These are phyloP conservation scores for Crepidotus variabilis DNA, from an alignment of 768 basidiomycete species.

Conservation along the genomic window DNA sequence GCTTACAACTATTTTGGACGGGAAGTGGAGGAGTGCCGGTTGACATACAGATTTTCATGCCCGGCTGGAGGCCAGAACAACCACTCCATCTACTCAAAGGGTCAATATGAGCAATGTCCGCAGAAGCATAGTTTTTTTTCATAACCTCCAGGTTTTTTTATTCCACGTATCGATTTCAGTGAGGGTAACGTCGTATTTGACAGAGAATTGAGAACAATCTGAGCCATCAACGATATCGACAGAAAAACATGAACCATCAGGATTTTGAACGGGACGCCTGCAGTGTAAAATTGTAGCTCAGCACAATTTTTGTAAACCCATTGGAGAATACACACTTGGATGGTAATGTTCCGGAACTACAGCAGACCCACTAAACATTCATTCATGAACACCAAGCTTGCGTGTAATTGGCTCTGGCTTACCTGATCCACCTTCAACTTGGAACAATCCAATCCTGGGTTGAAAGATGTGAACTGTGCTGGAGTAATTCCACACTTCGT, in stretches of 20 bases:
- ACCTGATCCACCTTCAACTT: slow-evolving; percentile 4
- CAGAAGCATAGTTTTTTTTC: no score
- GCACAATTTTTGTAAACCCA: slow-evolving; percentile 1
- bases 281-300: not conserved
- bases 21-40: slow-evolving; percentile 1
- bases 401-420: not conserved
- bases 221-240: not conserved
- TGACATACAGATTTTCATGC: slow-evolving; percentile 2
- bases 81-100: slow-evolving; percentile 3
- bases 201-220: not conserved
- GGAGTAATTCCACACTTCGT: slow-evolving; percentile 2
- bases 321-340: not conserved
- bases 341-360: slow-evolving; percentile 1
- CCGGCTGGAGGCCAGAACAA: slow-evolving; percentile 2
- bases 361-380: not conserved
- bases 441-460: slow-evolving; percentile 3
- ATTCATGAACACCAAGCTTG: not conserved
- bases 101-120: no score
- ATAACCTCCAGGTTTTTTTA: slow-evolving; percentile 4
- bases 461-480: slow-evolving; percentile 5
- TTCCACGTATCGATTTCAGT: slow-evolving; percentile 6
- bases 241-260: slow-evolving; percentile 6
- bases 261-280: slow-evolving; percentile 1
- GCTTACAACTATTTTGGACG: slow-evolving; percentile 1
- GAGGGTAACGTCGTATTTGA: slow-evolving; percentile 3